Evolutionary conservation across 805 yeast species (phyloP).

Genomic region (Yamadazyma kitorensis): DNA sequence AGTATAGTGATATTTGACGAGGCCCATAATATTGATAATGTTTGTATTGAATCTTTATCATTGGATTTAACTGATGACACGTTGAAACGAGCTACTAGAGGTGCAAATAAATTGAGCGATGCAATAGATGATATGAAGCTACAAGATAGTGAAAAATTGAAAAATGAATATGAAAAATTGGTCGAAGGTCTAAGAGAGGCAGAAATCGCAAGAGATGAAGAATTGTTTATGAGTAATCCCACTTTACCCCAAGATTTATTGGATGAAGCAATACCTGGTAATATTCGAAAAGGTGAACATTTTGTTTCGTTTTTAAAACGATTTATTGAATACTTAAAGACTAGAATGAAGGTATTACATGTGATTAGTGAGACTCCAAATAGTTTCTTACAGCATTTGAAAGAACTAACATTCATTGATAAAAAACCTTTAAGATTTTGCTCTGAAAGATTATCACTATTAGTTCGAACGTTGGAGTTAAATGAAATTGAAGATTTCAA

Average conservation of each 20-base stretch:
- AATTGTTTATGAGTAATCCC: constrained; percentile 81
- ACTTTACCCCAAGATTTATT: constrained; percentile 80
- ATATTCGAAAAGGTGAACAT: constrained; percentile 95
- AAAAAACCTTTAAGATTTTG: constrained; percentile 88
- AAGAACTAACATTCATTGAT: constrained; percentile 90
- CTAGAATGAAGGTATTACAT: constrained; percentile 96
- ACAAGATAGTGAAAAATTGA: constrained; percentile 78
- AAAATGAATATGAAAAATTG: constrained; percentile 85
- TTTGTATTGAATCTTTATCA: constrained; percentile 92
- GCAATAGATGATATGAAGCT: constrained; percentile 84
- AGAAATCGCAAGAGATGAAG: constrained; percentile 61
- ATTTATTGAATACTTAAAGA: constrained; percentile 89
- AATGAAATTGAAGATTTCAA: constrained; percentile 86
- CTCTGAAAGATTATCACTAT: constrained; percentile 82
- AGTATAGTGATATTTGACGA: constrained; percentile 95
- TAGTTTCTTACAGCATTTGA: constrained; percentile 87
- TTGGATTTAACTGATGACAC: constrained; percentile 90
- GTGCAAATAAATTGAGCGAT: constrained; percentile 73
- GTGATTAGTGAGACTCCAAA: constrained; percentile 98
- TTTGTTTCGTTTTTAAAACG: constrained; percentile 90
- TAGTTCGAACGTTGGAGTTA: constrained; percentile 87
- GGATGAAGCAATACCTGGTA: constrained; percentile 95
- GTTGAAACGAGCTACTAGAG: constrained; percentile 79
- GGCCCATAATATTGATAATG: constrained; percentile 98
- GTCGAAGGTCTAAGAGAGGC: constrained; percentile 87